A percentile compares a stretch with the other conserved stretches of the same genome.
These are phyloP conservation scores for Colletotrichum euphorbiae DNA, from an alignment of 2,329 filamentous ascomycete species.

Conservation along the genomic window DNA sequence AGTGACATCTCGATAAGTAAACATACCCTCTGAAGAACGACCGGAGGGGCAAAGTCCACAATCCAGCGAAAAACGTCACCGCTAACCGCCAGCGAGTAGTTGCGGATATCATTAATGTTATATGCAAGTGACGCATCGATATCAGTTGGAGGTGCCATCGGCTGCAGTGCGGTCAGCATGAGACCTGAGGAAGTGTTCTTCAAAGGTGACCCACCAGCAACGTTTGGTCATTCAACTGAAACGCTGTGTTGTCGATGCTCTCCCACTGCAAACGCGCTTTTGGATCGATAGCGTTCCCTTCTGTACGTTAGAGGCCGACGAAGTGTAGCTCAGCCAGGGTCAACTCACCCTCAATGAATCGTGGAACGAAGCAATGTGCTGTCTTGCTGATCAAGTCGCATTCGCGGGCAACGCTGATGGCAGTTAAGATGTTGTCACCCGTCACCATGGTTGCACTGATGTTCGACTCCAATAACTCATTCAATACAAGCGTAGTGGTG, in stretches of 20 bases:
- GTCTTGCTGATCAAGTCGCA: conserved; percentile 84
- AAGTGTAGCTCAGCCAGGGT: conserved; percentile 11
- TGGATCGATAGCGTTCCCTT: conserved; percentile 78
- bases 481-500: conserved; percentile 82
- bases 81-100: conserved; percentile 89
- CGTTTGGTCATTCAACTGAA: conserved; percentile 81
- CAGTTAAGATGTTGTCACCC: conserved; percentile 96
- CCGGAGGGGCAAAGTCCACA: conserved; percentile 87
- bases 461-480: conserved; percentile 83
- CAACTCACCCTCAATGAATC: conserved; percentile 77
- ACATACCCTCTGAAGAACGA: conserved; percentile 76
- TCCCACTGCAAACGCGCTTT: conserved; percentile 86
- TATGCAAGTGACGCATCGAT: conserved; percentile 87
- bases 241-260: conserved; percentile 88
- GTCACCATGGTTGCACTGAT: conserved; percentile 97
- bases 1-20: not conserved
- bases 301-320: conserved; percentile 9
- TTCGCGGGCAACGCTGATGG: conserved; percentile 93
- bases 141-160: conserved; percentile 76
- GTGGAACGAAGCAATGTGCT: conserved; percentile 92
- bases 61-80: conserved; percentile 98
- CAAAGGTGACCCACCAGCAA: conserved; percentile 67
- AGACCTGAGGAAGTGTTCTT: conserved; percentile 4
- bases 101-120: conserved; percentile 81
- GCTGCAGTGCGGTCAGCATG: conserved; percentile 58